These are phyloP conservation scores for Tremella yokohamensis DNA, from an alignment of 768 basidiomycete genomes.

Conservation along the genomic window DNA sequence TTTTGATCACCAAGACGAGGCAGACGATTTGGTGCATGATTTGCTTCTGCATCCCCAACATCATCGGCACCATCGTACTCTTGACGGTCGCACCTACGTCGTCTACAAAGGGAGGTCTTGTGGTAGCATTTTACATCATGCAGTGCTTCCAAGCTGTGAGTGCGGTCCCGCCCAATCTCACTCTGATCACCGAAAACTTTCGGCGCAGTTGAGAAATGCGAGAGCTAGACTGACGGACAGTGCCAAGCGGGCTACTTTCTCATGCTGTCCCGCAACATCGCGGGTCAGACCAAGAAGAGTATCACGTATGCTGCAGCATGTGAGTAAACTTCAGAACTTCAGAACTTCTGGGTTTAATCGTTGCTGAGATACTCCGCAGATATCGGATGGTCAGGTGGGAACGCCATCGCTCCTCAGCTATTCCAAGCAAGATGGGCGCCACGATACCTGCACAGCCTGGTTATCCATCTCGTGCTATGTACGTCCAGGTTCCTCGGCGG, in stretches of 20 bases:
- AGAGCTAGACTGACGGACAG: background rate
- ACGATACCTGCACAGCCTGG: slow-evolving; percentile 56
- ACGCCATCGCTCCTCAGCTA: slow-evolving; percentile 57
- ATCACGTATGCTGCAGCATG: slow-evolving; percentile 52
- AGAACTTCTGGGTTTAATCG: background rate
- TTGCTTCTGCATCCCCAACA: slow-evolving; percentile 57
- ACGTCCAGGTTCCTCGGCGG: background rate
- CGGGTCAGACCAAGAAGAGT: slow-evolving; percentile 54
- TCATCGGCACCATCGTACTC: slow-evolving; percentile 58
- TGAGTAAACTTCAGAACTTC: background rate
- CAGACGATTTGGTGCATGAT: slow-evolving; percentile 57
- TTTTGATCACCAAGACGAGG: slow-evolving; percentile 23
- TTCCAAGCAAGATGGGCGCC: slow-evolving; percentile 56
- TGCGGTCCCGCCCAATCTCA: background rate
- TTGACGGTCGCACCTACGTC: slow-evolving; percentile 54
- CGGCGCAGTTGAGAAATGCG: no score
- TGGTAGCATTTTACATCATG: slow-evolving; percentile 57
- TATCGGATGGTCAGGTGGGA: slow-evolving; percentile 59
- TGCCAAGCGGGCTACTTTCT: slow-evolving; percentile 19
- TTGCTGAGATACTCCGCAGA: slow-evolving; percentile 19
- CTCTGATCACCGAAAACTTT: background rate
- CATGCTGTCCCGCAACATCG: slow-evolving; percentile 31
- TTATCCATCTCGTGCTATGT: slow-evolving; percentile 56
- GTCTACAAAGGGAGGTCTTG: slow-evolving; percentile 55
- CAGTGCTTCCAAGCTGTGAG: slow-evolving; percentile 19